Conservation (phyloP, 306 rosid genomes). For the Cicer yamashitae region DNA sequence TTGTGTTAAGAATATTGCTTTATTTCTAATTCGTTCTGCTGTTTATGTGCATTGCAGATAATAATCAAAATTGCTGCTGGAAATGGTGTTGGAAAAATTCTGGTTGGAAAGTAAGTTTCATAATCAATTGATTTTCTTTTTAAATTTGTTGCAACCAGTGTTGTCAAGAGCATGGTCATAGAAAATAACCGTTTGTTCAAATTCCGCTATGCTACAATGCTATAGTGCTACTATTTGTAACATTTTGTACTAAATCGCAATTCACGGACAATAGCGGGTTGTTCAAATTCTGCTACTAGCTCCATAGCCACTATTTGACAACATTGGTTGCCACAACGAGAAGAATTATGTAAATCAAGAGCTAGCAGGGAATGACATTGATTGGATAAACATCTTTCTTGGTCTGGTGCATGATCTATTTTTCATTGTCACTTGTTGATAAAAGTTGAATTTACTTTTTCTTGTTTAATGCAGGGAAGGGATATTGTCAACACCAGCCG, state of each 20-base stretch:
- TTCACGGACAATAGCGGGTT: no score
- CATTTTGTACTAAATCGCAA: no score
- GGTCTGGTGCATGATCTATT: slow-evolving; percentile 18
- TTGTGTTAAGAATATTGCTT: slow-evolving; percentile 11
- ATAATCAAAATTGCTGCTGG: slow-evolving; percentile 97
- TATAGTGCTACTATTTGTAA: no score
- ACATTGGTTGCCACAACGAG: not conserved
- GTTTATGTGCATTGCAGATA: slow-evolving; percentile 60
- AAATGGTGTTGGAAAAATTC: slow-evolving; percentile 86
- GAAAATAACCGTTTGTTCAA: no score
- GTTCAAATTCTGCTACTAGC: no score
- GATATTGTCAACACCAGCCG: slow-evolving; percentile 92
- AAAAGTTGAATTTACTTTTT: slow-evolving; percentile 36
- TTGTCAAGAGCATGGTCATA: no score
- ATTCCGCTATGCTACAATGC: no score
- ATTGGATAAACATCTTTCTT: slow-evolving; percentile 18
- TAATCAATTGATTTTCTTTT: slow-evolving; percentile 36
- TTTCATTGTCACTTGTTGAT: slow-evolving; percentile 32
- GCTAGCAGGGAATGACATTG: not conserved
- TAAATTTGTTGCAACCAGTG: slow-evolving; percentile 17
- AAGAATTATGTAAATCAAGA: slow-evolving; percentile 36
- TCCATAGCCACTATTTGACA: no score
- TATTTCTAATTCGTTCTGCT: slow-evolving; percentile 30
- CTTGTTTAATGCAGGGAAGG: slow-evolving; percentile 73
- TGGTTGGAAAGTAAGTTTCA: slow-evolving; percentile 90